Evolutionary conservation across 2,329 filamentous ascomycete species (phyloP), one percentile per base, ranked within the genome.

Genomic region (Aureobasidium sp.): DNA sequence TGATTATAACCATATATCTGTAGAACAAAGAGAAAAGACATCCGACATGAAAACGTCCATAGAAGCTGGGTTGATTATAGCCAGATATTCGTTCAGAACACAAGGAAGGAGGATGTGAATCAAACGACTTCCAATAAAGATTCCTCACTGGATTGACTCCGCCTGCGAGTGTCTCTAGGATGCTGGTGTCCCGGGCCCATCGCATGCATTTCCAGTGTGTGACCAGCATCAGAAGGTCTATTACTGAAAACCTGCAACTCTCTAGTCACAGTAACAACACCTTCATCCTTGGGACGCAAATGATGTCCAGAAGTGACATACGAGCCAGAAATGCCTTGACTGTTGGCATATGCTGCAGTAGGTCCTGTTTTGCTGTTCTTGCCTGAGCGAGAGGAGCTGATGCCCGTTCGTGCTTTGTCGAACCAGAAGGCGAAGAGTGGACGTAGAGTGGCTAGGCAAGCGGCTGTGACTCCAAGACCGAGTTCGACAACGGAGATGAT

Each of bases 381-480:
- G 21, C 21, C 21, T 1, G 21, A 21, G 21, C 39, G 41, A 9
- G 59, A 54, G 5, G 39, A 39, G 5, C 39, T 30, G 4, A 55
- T 36, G 11, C 30, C 30, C 5, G 44, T 55, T 8, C 59, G 59
- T 29, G 58, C 63, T 39, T 59, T 62, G 37, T 63, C 55, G 29
- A 67, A 62, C 37, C 65, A 67, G 30, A 61, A 63, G 37, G 62
- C 61, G 61, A 72, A 70, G 2, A 75, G 64, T 4, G 73, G 71
- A 16, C 72, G 67, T 6, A 74, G 63, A 1, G 72, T 70, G 1
- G 71, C 69, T 1, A 72, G 62, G 3, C 67, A 70, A 3, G 70
- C 68, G 27, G 73, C 72, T 4, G 67, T 66, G 14, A 73, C 70
- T 13, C 71, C 71, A 4, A 74, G 62, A 14, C 71, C 72, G 37